Base-by-base conservation (phyloP, 345 rosid species). In the Populus pruinosa region DNA sequence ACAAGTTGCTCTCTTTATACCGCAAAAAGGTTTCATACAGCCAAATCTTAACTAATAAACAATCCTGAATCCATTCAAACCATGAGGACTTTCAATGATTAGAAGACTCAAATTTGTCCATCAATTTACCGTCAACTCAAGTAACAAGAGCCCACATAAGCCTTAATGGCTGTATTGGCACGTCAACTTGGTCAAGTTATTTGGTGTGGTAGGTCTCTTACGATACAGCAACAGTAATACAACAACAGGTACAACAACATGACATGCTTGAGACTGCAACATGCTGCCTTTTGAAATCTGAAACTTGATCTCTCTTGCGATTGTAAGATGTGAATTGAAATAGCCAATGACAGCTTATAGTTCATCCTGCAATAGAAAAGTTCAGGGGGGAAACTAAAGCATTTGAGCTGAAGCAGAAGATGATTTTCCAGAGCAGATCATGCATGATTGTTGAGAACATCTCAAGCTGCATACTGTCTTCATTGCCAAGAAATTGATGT, bases 141-240 rank as follows among this genome's bases (percentile, higher is more conserved):
- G 23, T n/a, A 2, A 56, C 27, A n/a, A 41, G 47, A 67, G 47
- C 23, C 70, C 43, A 33, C 23, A 1, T 33, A 17, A 33, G 33
- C 36, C 11, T 66, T 33, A 0, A 10, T 67, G 70, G 70, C 21
- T 67, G 23, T 0, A 67, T 67, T 43, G 44, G 25, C 47, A 38
- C 6, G 71, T 67, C 71, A 38, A 68, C 49, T 41, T 53, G 38
- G 25, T 18, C 49, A 71, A 53, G 44, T 53, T 63, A 62, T 25
- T 66, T 21, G 1, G 21, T n/a, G 73, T 21, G 73, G 59, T 27
- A 39, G 13, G 12, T 23, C 23, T 59, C 36, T n/a, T 29, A 59
- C 67, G 41, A 62, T 67, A 80, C 68, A 74, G 69, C 81, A 83
- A 56, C 35, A 33, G 59, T 3, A 1, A 59, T 14, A 77, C 72